These are phyloP conservation scores for Linnemannia zychae DNA, from an alignment of 192 early-diverging fungal species.

Conservation along the genomic window DNA sequence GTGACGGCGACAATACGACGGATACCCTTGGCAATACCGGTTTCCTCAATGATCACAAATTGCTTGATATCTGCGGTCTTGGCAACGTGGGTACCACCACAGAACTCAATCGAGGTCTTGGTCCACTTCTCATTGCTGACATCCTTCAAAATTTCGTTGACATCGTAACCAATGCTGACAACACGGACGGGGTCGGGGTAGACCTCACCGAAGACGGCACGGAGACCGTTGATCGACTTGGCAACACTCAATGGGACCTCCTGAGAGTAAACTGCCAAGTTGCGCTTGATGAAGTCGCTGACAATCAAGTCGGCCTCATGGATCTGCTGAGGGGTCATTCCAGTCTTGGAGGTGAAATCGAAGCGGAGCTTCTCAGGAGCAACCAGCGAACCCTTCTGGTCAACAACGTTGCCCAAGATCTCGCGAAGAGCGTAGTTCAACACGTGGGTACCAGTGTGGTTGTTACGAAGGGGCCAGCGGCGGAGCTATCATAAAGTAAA, in stretches of 20 bases:
- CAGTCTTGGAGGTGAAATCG: conserved; percentile 89
- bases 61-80: conserved; percentile 92
- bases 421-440: conserved; percentile 95
- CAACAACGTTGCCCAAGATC: conserved; percentile 81
- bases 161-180: conserved; percentile 90
- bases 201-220: conserved; percentile 97
- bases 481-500: conserved; percentile 65
- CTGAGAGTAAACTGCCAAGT: conserved; percentile 82
- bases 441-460: conserved; percentile 97
- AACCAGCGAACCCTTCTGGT: conserved; percentile 97
- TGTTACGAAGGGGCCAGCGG: conserved; percentile 91
- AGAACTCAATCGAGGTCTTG: conserved; percentile 93
- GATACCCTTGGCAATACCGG: conserved; percentile 95
- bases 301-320: conserved; percentile 65
- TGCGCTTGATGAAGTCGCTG: conserved; percentile 81
- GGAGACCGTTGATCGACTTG: conserved; percentile 89
- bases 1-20: conserved; percentile 95
- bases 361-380: conserved; percentile 97
- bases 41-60: conserved; percentile 90
- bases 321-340: conserved; percentile 53
- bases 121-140: conserved; percentile 86
- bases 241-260: conserved; percentile 88
- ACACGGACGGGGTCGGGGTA: conserved; percentile 99
- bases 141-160: conserved; percentile 88
- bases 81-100: conserved; percentile 93